Percentiles rank a stretch among this genome's conserved stretches.
These are phyloP conservation scores for Datisca glomerata DNA, from an alignment of 306 rosid species.

Conservation along the genomic window DNA sequence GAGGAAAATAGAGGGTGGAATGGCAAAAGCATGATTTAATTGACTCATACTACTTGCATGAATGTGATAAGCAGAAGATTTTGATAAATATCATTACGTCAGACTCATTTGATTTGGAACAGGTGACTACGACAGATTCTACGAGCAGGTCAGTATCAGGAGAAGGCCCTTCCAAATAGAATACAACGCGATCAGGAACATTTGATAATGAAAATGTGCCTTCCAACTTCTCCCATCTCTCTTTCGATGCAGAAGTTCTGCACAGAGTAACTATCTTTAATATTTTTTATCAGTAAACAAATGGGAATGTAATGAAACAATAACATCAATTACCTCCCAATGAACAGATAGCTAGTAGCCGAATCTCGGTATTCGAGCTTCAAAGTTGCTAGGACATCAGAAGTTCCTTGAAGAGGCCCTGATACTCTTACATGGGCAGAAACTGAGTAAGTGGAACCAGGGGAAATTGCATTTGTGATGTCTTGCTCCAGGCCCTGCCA, in stretches of 20 bases:
- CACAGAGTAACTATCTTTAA: slow-evolving; percentile 9
- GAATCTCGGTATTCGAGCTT: slow-evolving; percentile 49
- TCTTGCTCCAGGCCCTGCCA: slow-evolving; percentile 99
- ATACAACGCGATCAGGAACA: slow-evolving; percentile 41
- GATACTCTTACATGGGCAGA: slow-evolving; percentile 74
- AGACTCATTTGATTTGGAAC: slow-evolving; percentile 31
- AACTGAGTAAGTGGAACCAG: slow-evolving; percentile 46
- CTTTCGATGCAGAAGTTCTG: slow-evolving; percentile 60
- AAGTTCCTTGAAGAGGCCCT: slow-evolving; percentile 37
- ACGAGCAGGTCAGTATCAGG: slow-evolving; percentile 66
- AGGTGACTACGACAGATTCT: slow-evolving; percentile 40
- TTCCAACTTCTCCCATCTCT: slow-evolving; percentile 66
- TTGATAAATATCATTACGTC: too few relatives aligned
- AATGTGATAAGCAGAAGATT: too few relatives aligned
- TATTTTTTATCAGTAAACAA: not conserved
- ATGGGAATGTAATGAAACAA: not conserved
- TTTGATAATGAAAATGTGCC: slow-evolving; percentile 60
- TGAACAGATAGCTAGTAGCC: slow-evolving; percentile 41
- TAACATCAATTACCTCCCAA: slow-evolving; percentile 52
- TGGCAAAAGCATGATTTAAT: too few relatives aligned
- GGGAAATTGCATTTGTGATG: slow-evolving; percentile 42
- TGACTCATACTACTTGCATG: too few relatives aligned
- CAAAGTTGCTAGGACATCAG: slow-evolving; percentile 75
- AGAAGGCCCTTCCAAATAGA: slow-evolving; percentile 93
- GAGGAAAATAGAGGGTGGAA: too few relatives aligned